Evolutionary conservation across 2,329 filamentous ascomycete species (phyloP).

Genomic region (Epichloe hybrida): DNA sequence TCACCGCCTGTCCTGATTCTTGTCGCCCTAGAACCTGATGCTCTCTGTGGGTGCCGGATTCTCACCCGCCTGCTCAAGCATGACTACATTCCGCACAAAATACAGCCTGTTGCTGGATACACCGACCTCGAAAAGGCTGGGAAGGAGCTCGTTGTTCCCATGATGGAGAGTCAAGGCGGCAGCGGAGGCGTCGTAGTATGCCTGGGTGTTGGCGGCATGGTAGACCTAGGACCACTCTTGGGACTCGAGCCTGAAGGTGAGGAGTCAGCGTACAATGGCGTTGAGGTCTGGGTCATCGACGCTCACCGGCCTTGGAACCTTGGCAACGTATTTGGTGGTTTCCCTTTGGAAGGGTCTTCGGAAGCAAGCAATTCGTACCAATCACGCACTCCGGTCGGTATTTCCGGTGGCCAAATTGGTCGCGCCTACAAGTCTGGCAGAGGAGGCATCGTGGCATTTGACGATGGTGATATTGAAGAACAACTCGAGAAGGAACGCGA

Average conservation of each 20-base stretch:
- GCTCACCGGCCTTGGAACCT: constrained; percentile 89
- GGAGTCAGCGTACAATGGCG: constrained; percentile 59
- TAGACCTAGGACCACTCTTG: constrained; percentile 70
- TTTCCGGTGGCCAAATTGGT: constrained; percentile 59
- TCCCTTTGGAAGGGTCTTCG: constrained; percentile 38
- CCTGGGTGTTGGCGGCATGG: constrained; percentile 80
- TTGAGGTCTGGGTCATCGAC: constrained; percentile 92
- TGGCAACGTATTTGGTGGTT: constrained; percentile 79
- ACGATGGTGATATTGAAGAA: constrained; percentile 89
- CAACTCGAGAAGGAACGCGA: constrained; percentile 61
- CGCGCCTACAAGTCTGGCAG: constrained; percentile 61
- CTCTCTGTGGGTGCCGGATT: constrained; percentile 89
- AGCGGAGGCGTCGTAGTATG: constrained; percentile 83
- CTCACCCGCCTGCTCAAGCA: constrained; percentile 86
- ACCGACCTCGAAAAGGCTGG: constrained; percentile 73
- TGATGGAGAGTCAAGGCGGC: constrained; percentile 76
- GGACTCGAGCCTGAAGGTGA: constrained; percentile 54
- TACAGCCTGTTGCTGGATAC: constrained; percentile 89
- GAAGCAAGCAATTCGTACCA: constrained; percentile 33
- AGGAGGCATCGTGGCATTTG: constrained; percentile 86
- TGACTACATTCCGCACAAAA: constrained; percentile 96
- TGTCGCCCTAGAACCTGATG: constrained; percentile 86
- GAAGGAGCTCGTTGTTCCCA: constrained; percentile 63
- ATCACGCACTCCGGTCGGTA: constrained; percentile 46
- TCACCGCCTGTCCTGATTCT: constrained; percentile 85